These are phyloP conservation scores for Tuber aestivum DNA, from an alignment of 495 filamentous ascomycete genomes.

Conservation along the genomic window DNA sequence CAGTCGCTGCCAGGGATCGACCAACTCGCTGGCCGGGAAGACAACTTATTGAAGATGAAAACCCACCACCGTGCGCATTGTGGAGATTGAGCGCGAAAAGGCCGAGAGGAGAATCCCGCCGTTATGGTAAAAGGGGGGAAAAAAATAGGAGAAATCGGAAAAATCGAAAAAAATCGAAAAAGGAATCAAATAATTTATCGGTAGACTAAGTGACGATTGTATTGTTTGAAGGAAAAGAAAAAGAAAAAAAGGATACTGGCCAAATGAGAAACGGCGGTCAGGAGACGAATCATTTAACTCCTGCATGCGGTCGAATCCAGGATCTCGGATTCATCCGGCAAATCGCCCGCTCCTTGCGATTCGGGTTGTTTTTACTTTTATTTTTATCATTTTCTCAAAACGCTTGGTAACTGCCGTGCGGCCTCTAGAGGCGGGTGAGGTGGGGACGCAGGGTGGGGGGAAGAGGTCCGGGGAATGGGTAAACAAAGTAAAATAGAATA, in stretches of 20 bases:
- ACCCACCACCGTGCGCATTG: neutral
- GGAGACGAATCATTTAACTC: constrained; percentile 5
- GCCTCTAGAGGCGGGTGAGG: neutral
- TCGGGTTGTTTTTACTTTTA: neutral
- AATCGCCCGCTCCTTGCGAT: neutral
- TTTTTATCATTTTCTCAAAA: neutral
- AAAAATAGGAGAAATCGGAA: too few species aligned
- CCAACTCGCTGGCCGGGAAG: neutral
- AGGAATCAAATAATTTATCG: neutral
- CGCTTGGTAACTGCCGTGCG: neutral
- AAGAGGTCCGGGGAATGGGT: neutral
- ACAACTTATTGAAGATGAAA: neutral
- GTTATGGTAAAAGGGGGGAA: neutral
- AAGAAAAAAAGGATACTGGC: neutral
- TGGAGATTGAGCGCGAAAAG: neutral
- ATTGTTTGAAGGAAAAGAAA: neutral
- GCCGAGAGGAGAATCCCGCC: neutral
- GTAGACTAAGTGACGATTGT: neutral
- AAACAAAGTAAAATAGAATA: neutral
- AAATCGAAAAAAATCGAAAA: too few species aligned
- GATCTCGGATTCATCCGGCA: constrained; percentile 5
- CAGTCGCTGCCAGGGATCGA: neutral
- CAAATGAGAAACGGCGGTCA: neutral
- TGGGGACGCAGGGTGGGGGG: neutral
- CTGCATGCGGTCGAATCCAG: constrained; percentile 3